Base-by-base conservation (phyloP, 129 eudicot species). In the Artemisia annua region DNA sequence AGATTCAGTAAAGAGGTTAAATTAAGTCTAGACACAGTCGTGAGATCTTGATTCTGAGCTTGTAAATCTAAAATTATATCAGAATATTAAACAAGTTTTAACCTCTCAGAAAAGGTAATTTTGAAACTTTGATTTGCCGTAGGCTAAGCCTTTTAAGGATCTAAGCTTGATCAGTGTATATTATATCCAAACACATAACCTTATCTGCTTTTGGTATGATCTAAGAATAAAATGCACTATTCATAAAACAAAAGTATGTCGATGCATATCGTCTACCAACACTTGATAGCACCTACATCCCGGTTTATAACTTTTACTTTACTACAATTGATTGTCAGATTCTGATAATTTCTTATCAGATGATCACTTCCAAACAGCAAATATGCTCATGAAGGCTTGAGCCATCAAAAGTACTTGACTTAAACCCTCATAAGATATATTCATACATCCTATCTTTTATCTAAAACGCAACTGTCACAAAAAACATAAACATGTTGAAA, bases 401-500 rank as follows among this genome's bases (percentile, higher is more conserved):
- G 57, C 8, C 57, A 52, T 52, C 2, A 52, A 17, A 52, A 17
- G 8, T 52, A 20, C 56, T 67, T 20, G 58, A 67, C 35, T 51
- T 4, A 24, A 69, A 32, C 26, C 32, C 16, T 69, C 17, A 69
- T 53, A 61, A 69, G 48, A 69, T 51, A 53, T 3, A 62, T 17
- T 17, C 63, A 60, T 69, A 24, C 55, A 43, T 12, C 65, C 16
- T 63, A 32, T 28, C 56, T 49, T 48, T 52, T 44, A 67, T 46
- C 64, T 60, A 70, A 50, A 61, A 77, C 71, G 62, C 66, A 70
- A 62, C 76, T 70, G 64, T 52, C 66, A 35, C 68, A 59, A 76
- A 75, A 60, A 14, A 16, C 22, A 46, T 63, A 69, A 52, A 78
- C 81, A 77, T 51, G 71, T 77, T 19, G 66, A 62, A 78, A 64